These are phyloP conservation scores for Penicillium crystallinum DNA, from an alignment of 495 filamentous ascomycete genomes.

Conservation along the genomic window DNA sequence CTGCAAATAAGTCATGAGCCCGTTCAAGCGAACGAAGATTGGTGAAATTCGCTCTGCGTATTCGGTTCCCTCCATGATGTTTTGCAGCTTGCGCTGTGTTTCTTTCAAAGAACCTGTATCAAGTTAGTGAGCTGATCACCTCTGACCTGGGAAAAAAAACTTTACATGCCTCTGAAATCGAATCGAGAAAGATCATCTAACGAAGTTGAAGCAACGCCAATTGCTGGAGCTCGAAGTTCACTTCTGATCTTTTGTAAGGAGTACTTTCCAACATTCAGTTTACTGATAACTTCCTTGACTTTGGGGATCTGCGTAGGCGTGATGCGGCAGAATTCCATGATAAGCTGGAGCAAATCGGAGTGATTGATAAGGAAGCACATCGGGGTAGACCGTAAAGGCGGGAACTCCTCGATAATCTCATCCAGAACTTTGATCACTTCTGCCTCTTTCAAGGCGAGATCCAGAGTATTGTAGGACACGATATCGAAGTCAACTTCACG, in stretches of 20 bases:
- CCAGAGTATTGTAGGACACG: conserved; percentile 67
- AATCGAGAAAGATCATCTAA: conserved; percentile 86
- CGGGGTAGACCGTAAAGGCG: conserved; percentile 58
- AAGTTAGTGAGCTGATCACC: conserved; percentile 12
- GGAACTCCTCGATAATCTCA: conserved; percentile 81
- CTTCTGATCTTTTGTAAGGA: conserved; percentile 81
- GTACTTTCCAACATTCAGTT: conserved; percentile 75
- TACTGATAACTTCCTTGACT: conserved; percentile 81
- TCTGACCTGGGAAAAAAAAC: not conserved
- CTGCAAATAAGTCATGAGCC: conserved; percentile 69
- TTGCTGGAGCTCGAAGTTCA: conserved; percentile 71
- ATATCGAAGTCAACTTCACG: conserved; percentile 96
- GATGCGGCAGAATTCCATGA: conserved; percentile 86
- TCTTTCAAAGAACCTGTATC: conserved; percentile 61
- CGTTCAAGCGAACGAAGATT: conserved; percentile 71
- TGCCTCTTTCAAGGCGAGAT: conserved; percentile 87
- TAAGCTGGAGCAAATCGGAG: conserved; percentile 71
- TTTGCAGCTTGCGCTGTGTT: conserved; percentile 64
- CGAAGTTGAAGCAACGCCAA: conserved; percentile 82
- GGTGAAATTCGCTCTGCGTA: conserved; percentile 61
- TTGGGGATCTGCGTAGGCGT: conserved; percentile 58
- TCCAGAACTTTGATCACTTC: conserved; percentile 93
- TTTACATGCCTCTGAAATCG: conserved; percentile 72
- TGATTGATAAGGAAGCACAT: conserved; percentile 96
- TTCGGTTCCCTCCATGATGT: conserved; percentile 66